Percentiles rank a stretch among this genome's conserved stretches.
Evolutionary conservation across 1,139 yeast species (phyloP).

Genomic region (Scheffersomyces titani): DNA sequence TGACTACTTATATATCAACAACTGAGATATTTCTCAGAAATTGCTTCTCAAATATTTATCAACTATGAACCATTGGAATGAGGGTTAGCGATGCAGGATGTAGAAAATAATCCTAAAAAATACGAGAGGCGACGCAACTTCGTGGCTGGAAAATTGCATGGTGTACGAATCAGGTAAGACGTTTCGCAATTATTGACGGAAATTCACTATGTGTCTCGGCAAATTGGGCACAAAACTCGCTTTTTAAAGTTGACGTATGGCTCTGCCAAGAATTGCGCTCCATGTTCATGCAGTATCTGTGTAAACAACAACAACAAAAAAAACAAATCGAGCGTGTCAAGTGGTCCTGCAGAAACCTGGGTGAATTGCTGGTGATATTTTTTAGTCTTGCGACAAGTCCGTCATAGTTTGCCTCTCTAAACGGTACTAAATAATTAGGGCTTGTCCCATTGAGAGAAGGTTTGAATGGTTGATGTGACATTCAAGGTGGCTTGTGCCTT

Average conservation of each 20-base stretch:
- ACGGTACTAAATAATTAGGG: no score
- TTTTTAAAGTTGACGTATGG: no score
- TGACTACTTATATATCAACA: neutral
- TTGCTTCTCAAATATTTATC: neutral
- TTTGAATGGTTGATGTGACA: neutral
- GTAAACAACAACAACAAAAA: neutral
- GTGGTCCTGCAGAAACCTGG: neutral
- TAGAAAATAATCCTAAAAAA: neutral
- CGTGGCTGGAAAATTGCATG: neutral
- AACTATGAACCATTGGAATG: neutral
- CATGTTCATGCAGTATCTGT: neutral
- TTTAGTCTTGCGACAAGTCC: no score
- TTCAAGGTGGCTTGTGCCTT: neutral
- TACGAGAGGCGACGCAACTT: neutral
- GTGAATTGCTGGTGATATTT: neutral
- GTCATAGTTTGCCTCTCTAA: no score
- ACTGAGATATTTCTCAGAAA: neutral
- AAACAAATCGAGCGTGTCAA: neutral
- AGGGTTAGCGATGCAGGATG: neutral
- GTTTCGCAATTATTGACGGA: no score
- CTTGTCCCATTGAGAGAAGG: no score
- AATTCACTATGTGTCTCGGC: neutral
- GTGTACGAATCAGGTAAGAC: neutral
- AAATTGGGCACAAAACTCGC: neutral
- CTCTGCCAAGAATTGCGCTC: no score